These are phyloP conservation scores for Neospora caninum DNA, from an alignment of 169 alveolate species.

Conservation along the genomic window DNA sequence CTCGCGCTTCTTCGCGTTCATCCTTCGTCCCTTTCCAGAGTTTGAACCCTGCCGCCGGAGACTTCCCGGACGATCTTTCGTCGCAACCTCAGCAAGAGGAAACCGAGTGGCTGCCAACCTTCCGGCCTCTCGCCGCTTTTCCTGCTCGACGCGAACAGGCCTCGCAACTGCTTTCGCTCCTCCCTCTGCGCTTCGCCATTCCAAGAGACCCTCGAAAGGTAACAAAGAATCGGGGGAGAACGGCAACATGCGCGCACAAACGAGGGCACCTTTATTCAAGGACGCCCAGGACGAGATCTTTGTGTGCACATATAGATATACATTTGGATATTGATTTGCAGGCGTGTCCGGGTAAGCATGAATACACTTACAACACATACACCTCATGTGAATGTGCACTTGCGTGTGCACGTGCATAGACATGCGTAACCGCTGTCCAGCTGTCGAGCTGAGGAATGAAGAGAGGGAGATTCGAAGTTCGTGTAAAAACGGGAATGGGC, in stretches of 20 bases:
- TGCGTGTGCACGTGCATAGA: background rate
- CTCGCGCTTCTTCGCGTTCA: no score
- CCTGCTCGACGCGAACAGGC: background rate
- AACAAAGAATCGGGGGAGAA: background rate
- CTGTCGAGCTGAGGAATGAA: background rate
- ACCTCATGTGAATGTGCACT: background rate
- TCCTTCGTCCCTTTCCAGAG: no score
- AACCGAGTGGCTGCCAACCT: background rate
- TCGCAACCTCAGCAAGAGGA: background rate
- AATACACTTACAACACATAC: no score
- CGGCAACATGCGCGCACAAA: no score
- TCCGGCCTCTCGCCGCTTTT: background rate
- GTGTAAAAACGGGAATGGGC: background rate
- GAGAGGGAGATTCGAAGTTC: background rate
- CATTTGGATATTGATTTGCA: no score
- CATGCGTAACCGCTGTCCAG: background rate
- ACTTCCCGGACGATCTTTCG: no score
- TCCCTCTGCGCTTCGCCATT: constrained; percentile 17
- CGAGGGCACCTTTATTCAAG: no score
- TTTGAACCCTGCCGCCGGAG: no score
- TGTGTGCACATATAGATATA: no score
- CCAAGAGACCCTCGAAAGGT: background rate
- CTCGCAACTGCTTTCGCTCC: background rate
- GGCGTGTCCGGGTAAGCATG: no score
- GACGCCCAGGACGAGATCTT: no score